Conservation (phyloP, 2,329 filamentous ascomycete genomes). For the Cladophialophora yegresii region DNA sequence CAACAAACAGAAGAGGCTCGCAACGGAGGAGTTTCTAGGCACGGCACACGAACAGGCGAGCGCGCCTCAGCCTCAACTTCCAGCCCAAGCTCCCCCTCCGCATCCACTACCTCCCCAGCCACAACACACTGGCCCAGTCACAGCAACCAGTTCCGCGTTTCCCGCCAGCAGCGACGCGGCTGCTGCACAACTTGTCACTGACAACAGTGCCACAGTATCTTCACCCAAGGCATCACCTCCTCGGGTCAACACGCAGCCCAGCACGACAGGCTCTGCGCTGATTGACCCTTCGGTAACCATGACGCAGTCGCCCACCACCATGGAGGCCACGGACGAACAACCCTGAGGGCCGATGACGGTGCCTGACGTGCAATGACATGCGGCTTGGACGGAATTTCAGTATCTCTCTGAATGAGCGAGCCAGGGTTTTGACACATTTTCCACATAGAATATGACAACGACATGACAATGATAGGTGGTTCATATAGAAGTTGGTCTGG, state of each 20-base stretch:
- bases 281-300: background rate
- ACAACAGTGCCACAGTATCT: background rate
- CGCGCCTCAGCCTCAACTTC: background rate
- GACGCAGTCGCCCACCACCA: slow-evolving; percentile 12
- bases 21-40: slow-evolving; percentile 1
- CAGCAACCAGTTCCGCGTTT: slow-evolving; percentile 16
- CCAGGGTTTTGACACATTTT: background rate
- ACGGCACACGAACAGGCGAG: background rate
- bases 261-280: background rate
- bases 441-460: background rate
- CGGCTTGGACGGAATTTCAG: background rate
- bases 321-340: background rate
- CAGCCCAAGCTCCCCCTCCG: background rate
- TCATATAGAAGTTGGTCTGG: background rate
- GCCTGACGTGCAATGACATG: background rate
- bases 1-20: slow-evolving; percentile 3
- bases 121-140: background rate
- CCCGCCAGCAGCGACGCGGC: slow-evolving; percentile 23
- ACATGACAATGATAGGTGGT: background rate
- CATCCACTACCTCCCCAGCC: background rate
- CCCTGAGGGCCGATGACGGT: background rate
- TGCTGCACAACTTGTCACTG: background rate
- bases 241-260: background rate
- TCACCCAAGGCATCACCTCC: background rate
- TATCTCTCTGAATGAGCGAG: background rate